phyloP scores from a whole-genome alignment of 2,329 filamentous ascomycete genomes.

The Anisogramma anomala region DNA sequence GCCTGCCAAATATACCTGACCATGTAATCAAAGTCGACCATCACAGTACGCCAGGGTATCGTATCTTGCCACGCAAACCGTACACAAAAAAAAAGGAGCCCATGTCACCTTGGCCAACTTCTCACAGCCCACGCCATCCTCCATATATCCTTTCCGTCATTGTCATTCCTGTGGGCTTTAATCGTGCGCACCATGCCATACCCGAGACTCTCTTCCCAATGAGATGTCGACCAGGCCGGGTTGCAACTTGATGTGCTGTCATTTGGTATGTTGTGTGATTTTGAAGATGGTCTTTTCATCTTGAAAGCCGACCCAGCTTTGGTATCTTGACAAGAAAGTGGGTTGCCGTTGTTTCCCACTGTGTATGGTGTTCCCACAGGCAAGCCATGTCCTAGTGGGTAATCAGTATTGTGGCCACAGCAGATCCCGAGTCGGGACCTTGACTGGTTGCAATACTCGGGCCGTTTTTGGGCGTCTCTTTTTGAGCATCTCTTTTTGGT shows the following conservation, averaged over 20 bases:
- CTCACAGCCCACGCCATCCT: background rate
- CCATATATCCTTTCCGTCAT: background rate
- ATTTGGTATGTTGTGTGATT: slow-evolving; percentile 8
- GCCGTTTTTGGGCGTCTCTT: too few species aligned
- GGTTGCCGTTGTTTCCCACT: background rate
- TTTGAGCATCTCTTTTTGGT: too few species aligned
- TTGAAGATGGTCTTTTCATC: slow-evolving; percentile 4
- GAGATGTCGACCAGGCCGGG: background rate
- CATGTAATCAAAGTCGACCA: slow-evolving; percentile 1
- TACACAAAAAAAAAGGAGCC: background rate
- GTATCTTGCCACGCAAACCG: background rate
- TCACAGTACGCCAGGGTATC: slow-evolving; percentile 3
- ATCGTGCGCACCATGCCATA: slow-evolving; percentile 1
- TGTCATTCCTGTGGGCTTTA: background rate
- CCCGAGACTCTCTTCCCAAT: background rate
- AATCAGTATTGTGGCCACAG: too few species aligned
- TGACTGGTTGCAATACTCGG: too few species aligned
- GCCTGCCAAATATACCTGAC: background rate
- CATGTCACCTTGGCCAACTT: background rate
- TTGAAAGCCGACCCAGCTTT: background rate
- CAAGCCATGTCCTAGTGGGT: too few species aligned
- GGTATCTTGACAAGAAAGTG: background rate
- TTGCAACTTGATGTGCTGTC: background rate
- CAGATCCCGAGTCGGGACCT: too few species aligned
- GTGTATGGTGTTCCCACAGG: background rate